Evolutionary conservation across 345 rosid genomes (phyloP).

Genomic region (Geranium brycei): DNA sequence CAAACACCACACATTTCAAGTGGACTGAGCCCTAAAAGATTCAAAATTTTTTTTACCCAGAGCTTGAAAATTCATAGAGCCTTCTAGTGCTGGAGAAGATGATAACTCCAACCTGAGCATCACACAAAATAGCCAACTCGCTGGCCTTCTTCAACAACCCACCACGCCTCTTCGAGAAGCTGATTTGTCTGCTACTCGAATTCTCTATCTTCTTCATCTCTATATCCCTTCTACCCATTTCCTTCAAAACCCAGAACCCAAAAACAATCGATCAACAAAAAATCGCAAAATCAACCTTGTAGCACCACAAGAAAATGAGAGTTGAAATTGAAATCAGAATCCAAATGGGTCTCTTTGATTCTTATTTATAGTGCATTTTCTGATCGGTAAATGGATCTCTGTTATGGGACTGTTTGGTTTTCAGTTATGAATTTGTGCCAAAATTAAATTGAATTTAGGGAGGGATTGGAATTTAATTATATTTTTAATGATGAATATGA

Average conservation of each 20-base stretch:
- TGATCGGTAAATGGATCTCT: too few relatives aligned
- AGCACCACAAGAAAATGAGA: too few relatives aligned
- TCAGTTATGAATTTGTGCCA: too few relatives aligned
- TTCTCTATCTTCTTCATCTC: constrained; percentile 12
- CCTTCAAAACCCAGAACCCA: neutral
- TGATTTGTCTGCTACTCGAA: constrained; percentile 10
- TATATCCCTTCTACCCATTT: constrained; percentile 11
- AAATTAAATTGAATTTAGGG: too few relatives aligned
- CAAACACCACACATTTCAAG: too few relatives aligned
- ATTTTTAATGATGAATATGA: too few relatives aligned
- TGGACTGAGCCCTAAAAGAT: too few relatives aligned
- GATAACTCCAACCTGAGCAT: constrained; percentile 10
- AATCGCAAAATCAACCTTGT: neutral
- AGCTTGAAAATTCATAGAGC: constrained; percentile 9
- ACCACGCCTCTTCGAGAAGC: constrained; percentile 12
- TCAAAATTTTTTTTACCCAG: neutral
- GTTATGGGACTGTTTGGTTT: too few relatives aligned
- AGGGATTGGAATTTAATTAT: too few relatives aligned
- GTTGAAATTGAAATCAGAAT: too few relatives aligned
- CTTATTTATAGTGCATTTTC: too few relatives aligned
- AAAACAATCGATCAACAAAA: neutral
- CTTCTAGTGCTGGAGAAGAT: constrained; percentile 8
- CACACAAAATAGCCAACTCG: constrained; percentile 12
- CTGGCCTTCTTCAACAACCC: constrained; percentile 13
- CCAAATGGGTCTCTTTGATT: too few relatives aligned